Percentiles rank a stretch among this genome's conserved stretches.
Conservation (phyloP, 1,284 basidiomycete genomes). For the Cutaneotrichosporon sp. region DNA sequence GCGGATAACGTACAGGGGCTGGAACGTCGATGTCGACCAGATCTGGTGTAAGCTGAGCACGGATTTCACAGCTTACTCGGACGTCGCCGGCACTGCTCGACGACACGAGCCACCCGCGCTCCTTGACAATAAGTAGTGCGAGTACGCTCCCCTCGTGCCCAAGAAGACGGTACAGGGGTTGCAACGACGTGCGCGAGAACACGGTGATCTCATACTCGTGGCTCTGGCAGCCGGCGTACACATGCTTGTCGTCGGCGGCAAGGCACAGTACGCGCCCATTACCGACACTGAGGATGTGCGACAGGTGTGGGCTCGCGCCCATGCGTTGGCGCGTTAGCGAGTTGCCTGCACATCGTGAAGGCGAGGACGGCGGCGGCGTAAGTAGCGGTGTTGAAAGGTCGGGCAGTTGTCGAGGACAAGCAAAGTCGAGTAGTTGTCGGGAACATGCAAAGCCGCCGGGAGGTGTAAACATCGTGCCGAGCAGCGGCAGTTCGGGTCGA, state of each 20-base stretch:
- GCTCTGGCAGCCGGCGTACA: slow-evolving; percentile 79
- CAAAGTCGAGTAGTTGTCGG: no score
- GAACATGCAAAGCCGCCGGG: no score
- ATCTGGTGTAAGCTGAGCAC: slow-evolving; percentile 52
- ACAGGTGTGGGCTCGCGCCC: slow-evolving; percentile 42
- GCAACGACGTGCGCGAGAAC: slow-evolving; percentile 69
- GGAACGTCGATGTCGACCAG: slow-evolving; percentile 72
- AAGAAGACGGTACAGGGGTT: slow-evolving; percentile 63
- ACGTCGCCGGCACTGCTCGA: slow-evolving; percentile 67
- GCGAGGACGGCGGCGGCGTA: no score
- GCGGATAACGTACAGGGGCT: slow-evolving; percentile 68
- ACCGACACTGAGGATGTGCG: slow-evolving; percentile 45
- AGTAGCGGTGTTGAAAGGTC: no score
- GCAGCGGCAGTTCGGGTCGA: no score
- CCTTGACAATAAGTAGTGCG: slow-evolving; percentile 68
- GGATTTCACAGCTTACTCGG: slow-evolving; percentile 54
- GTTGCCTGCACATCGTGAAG: slow-evolving; percentile 18
- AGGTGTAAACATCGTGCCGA: no score
- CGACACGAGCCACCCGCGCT: slow-evolving; percentile 78
- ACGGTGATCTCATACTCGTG: slow-evolving; percentile 64
- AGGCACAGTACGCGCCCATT: slow-evolving; percentile 60
- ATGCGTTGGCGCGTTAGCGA: slow-evolving; percentile 44
- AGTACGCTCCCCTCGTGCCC: slow-evolving; percentile 85
- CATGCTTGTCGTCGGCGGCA: slow-evolving; percentile 63
- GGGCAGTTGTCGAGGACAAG: no score